Evolutionary conservation across 257 asterid genomes (phyloP).

Genomic region (Schizonepeta tenuifolia): DNA sequence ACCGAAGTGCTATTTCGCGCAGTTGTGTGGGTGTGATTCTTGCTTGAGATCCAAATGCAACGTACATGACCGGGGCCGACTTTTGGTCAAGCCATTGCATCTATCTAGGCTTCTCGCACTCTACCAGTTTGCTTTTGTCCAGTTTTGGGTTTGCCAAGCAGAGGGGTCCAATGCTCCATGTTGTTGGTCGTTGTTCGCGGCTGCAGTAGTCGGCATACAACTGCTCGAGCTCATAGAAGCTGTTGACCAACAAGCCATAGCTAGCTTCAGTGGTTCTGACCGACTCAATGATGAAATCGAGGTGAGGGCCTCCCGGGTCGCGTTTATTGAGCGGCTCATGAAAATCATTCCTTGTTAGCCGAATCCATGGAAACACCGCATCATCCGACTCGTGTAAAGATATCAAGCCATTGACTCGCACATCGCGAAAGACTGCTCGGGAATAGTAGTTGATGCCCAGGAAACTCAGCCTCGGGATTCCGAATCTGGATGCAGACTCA

Average conservation of each 20-base stretch:
- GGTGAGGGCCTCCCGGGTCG: slow-evolving; percentile 41
- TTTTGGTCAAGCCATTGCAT: slow-evolving; percentile 67
- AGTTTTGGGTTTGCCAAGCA: slow-evolving; percentile 43
- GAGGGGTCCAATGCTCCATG: slow-evolving; percentile 64
- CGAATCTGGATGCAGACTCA: slow-evolving; percentile 45
- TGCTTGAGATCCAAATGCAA: slow-evolving; percentile 85
- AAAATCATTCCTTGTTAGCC: slow-evolving; percentile 57
- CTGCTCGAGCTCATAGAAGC: slow-evolving; percentile 61
- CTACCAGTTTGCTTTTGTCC: not conserved
- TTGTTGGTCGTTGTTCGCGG: not conserved
- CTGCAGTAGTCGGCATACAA: slow-evolving; percentile 37
- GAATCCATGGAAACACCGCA: slow-evolving; percentile 59
- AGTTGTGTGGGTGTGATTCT: slow-evolving; percentile 49
- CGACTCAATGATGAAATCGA: slow-evolving; percentile 38
- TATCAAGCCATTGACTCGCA: slow-evolving; percentile 9
- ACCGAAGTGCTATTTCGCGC: slow-evolving; percentile 51
- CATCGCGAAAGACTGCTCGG: not conserved
- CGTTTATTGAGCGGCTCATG: slow-evolving; percentile 30
- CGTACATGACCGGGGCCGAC: slow-evolving; percentile 49
- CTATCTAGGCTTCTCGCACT: slow-evolving; percentile 36
- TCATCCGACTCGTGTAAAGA: slow-evolving; percentile 35
- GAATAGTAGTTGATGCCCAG: slow-evolving; percentile 55
- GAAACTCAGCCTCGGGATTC: slow-evolving; percentile 57
- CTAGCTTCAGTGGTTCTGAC: slow-evolving; percentile 29
- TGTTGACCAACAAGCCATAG: slow-evolving; percentile 59